Evolutionary conservation across 139 green algal genomes (phyloP).

Genomic region (Volvox africanus): DNA sequence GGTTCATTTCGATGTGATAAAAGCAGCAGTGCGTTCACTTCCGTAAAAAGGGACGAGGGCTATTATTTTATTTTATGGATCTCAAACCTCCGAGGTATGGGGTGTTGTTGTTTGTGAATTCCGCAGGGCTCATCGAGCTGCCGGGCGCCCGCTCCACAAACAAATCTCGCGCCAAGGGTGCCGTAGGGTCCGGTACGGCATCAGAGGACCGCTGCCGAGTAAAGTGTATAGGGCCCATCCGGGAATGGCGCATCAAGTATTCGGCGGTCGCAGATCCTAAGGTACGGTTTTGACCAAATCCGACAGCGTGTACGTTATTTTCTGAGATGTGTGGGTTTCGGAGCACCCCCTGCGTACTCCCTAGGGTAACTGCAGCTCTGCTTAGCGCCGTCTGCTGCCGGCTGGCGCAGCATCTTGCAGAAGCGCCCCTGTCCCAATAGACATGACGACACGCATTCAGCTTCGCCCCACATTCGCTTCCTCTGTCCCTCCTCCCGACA

Average conservation of each 20-base stretch:
- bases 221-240: neutral
- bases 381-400: neutral
- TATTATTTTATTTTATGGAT: too few species aligned
- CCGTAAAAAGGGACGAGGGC: too few species aligned
- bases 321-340: too few species aligned
- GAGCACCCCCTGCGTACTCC: too few species aligned
- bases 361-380: neutral
- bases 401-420: neutral
- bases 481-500: neutral
- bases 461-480: neutral
- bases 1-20: neutral
- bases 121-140: neutral
- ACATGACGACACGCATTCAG: neutral
- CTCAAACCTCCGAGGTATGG: too few species aligned
- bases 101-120: too few species aligned
- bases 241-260: constrained; percentile 18
- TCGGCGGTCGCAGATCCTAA: neutral
- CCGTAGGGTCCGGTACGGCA: neutral
- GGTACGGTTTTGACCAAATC: neutral
- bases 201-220: neutral
- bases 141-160: neutral
- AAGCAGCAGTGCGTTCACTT: too few species aligned
- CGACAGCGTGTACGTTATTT: too few species aligned
- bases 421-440: too few species aligned
- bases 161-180: neutral